A percentile compares a stretch with the other conserved stretches of the same genome.
Evolutionary conservation across 208 protist genomes (phyloP).

Genomic region (Wallacemonas collosoma): DNA sequence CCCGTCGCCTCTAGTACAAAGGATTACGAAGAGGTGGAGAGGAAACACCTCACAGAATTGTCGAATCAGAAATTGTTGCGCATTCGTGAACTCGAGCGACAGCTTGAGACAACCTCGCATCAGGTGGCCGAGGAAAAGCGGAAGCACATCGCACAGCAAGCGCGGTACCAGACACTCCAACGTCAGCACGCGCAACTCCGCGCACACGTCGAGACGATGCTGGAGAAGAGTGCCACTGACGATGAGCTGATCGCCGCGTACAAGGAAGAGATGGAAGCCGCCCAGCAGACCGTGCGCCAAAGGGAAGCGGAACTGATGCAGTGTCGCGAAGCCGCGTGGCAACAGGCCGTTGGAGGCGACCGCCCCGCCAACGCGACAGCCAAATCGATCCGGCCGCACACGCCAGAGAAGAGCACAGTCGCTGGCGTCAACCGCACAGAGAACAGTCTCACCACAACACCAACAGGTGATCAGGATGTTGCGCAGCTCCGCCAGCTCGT

Average conservation of each 20-base stretch:
- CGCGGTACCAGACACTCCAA: slow-evolving; percentile 61
- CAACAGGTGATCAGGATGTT: background rate
- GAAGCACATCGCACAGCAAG: slow-evolving; percentile 44
- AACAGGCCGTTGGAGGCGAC: background rate
- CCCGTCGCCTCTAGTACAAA: background rate
- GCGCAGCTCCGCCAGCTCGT: slow-evolving; percentile 2
- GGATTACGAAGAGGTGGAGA: slow-evolving; percentile 65
- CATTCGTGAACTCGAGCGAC: slow-evolving; percentile 47
- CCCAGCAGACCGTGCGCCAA: slow-evolving; percentile 24
- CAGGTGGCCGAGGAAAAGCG: slow-evolving; percentile 42
- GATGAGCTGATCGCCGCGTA: slow-evolving; percentile 77
- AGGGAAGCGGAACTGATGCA: slow-evolving; percentile 10
- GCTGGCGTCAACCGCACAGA: background rate
- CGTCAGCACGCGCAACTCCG: slow-evolving; percentile 61
- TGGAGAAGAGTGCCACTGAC: slow-evolving; percentile 72
- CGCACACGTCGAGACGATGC: slow-evolving; percentile 48
- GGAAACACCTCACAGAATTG: slow-evolving; percentile 46
- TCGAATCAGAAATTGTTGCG: slow-evolving; percentile 40
- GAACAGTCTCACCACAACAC: background rate
- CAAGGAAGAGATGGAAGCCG: slow-evolving; percentile 46
- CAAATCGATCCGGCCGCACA: no score
- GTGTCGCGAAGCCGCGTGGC: background rate
- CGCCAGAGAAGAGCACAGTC: no score
- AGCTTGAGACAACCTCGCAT: slow-evolving; percentile 22
- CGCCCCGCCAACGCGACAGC: no score